These are phyloP conservation scores for Epichloe baconii DNA, from an alignment of 2,329 filamentous ascomycete species.

Conservation along the genomic window DNA sequence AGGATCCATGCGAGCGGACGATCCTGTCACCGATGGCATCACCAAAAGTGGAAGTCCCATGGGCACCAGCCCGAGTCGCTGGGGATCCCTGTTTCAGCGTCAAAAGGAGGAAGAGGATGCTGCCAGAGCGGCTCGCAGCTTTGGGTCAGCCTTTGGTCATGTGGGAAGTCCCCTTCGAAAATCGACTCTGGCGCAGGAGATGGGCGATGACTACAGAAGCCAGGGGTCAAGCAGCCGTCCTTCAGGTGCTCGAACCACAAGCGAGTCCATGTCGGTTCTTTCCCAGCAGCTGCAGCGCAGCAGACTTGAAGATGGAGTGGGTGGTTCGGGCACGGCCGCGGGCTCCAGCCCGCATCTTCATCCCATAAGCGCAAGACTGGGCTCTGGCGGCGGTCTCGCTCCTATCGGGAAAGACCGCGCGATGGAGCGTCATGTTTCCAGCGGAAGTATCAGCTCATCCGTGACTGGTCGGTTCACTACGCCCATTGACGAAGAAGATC, in stretches of 20 bases:
- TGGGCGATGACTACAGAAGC: constrained; percentile 24
- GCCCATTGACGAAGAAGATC: constrained; percentile 52
- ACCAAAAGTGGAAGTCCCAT: constrained; percentile 50
- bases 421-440: constrained; percentile 46
- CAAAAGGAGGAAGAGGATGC: constrained; percentile 45
- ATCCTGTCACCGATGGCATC: constrained; percentile 30
- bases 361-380: constrained; percentile 30
- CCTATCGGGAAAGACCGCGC: constrained; percentile 28
- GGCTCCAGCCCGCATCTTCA: constrained; percentile 36
- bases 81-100: constrained; percentile 47
- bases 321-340: constrained; percentile 17
- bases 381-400: constrained; percentile 23
- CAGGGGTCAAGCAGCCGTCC: constrained; percentile 27
- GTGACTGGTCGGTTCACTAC: constrained; percentile 46
- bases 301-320: constrained; percentile 31
- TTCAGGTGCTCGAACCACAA: constrained; percentile 26
- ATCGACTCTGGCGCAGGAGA: constrained; percentile 44
- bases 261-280: constrained; percentile 43
- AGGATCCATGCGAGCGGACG: constrained; percentile 42
- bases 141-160: constrained; percentile 47
- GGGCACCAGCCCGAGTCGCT: constrained; percentile 46
- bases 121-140: constrained; percentile 21
- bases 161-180: constrained; percentile 53
- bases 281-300: constrained; percentile 51
- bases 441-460: constrained; percentile 41